phyloP scores from a whole-genome alignment of 768 basidiomycete genomes.

The Leccinum rimulosum region DNA sequence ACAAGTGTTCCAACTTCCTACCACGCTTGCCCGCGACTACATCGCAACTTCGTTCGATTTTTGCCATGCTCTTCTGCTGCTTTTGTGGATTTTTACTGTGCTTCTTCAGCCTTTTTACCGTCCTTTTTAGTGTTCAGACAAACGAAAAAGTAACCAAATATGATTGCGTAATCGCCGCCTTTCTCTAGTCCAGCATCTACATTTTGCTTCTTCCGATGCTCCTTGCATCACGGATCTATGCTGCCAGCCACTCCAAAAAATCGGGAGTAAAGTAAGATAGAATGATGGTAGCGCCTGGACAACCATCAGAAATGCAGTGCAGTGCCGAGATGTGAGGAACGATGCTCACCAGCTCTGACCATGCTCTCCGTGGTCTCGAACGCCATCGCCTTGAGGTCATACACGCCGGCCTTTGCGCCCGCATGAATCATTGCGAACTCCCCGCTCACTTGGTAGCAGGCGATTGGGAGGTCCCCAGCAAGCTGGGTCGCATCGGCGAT shows the following conservation, averaged over 20 bases:
- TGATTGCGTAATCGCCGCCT: neutral
- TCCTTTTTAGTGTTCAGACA: too few relatives aligned
- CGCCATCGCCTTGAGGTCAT: constrained; percentile 88
- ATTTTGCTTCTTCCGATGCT: neutral
- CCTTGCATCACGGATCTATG: constrained; percentile 6
- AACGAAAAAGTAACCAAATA: too few relatives aligned
- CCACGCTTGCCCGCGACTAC: too few relatives aligned
- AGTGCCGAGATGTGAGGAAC: neutral
- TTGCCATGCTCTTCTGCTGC: too few relatives aligned
- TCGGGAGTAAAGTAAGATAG: constrained; percentile 96
- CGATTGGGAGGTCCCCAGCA: constrained; percentile 86
- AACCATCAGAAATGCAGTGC: constrained; percentile 8
- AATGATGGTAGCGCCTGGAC: constrained; percentile 83
- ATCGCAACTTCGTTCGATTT: too few relatives aligned
- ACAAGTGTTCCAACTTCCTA: too few relatives aligned
- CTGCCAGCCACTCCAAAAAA: constrained; percentile 82
- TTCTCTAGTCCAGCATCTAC: neutral
- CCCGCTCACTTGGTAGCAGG: constrained; percentile 96
- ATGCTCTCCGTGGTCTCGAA: constrained; percentile 91
- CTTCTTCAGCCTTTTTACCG: too few relatives aligned
- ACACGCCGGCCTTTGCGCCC: constrained; percentile 91
- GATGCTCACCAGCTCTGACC: constrained; percentile 77
- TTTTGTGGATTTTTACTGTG: too few relatives aligned
- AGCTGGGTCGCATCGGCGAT: constrained; percentile 83
- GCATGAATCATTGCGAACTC: constrained; percentile 98